Conservation (phyloP, 345 rosid genomes). For the Eucalyptus cloeziana region DNA sequence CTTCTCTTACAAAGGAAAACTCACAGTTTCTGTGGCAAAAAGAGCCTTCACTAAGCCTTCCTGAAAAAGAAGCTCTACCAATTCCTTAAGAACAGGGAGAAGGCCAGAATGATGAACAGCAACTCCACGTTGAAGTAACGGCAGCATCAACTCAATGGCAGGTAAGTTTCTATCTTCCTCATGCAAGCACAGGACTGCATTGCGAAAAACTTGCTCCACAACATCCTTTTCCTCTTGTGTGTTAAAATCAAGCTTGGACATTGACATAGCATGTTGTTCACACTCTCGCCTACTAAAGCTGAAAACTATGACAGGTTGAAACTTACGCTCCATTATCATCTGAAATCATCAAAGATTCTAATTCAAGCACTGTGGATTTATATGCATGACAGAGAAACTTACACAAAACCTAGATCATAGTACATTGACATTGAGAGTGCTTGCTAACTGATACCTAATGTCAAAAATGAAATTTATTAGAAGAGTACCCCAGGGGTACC, state of each 20-base stretch:
- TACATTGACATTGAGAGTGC: background rate
- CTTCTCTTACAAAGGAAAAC: slow-evolving; percentile 4
- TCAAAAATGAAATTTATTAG: background rate
- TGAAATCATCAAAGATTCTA: slow-evolving; percentile 11
- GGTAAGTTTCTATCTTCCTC: slow-evolving; percentile 94
- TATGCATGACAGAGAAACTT: background rate
- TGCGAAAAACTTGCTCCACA: slow-evolving; percentile 73
- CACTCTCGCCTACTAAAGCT: slow-evolving; percentile 99
- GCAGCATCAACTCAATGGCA: slow-evolving; percentile 95
- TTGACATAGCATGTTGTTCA: slow-evolving; percentile 95
- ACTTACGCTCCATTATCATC: slow-evolving; percentile 96
- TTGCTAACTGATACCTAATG: background rate
- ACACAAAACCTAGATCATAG: background rate
- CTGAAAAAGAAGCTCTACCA: slow-evolving; percentile 97
- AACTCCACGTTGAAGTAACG: slow-evolving; percentile 91
- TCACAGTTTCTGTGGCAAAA: slow-evolving; percentile 96
- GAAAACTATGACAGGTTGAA: slow-evolving; percentile 94
- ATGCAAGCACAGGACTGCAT: slow-evolving; percentile 79
- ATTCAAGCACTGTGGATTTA: background rate
- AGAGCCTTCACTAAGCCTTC: slow-evolving; percentile 99
- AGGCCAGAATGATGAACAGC: slow-evolving; percentile 99
- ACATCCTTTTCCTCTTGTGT: slow-evolving; percentile 68
- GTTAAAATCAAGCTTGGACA: slow-evolving; percentile 97
- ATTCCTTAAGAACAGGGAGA: slow-evolving; percentile 95
- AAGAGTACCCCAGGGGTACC: background rate